These are phyloP conservation scores for Xerocomellus amylosporus DNA, from an alignment of 768 basidiomycete genomes.

Conservation along the genomic window DNA sequence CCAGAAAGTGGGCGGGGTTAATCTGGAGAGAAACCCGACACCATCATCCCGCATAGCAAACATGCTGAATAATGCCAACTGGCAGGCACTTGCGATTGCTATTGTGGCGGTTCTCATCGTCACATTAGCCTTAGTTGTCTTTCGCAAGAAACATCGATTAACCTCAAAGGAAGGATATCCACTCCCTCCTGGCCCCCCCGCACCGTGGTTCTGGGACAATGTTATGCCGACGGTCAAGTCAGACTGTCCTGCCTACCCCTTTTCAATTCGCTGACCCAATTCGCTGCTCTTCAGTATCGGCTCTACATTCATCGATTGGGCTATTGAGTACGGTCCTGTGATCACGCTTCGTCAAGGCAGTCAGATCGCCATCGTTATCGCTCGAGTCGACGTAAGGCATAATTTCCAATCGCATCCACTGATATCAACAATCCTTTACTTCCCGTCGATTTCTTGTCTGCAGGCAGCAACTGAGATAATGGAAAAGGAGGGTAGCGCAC, in stretches of 20 bases:
- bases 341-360: constrained; percentile 51
- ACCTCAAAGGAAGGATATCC: constrained; percentile 5
- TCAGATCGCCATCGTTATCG: constrained; percentile 16
- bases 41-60: neutral
- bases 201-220: constrained; percentile 5
- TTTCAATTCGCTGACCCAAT: neutral
- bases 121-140: neutral
- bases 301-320: constrained; percentile 47
- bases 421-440: no score
- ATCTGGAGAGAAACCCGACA: neutral
- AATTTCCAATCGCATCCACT: neutral
- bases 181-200: constrained; percentile 20
- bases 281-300: constrained; percentile 9
- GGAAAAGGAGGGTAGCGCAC: constrained; percentile 55
- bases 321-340: constrained; percentile 56
- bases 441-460: neutral
- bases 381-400: constrained; percentile 16
- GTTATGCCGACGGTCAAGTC: constrained; percentile 10
- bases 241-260: neutral
- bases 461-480: constrained; percentile 58
- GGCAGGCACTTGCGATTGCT: neutral
- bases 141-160: neutral
- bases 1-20: no score
- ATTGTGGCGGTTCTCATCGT: neutral
- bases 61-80: neutral